Evolutionary conservation across 2,329 filamentous ascomycete genomes (phyloP), one percentile per base, ranked within the genome.

Genomic region (Fonsecaea nubica): DNA sequence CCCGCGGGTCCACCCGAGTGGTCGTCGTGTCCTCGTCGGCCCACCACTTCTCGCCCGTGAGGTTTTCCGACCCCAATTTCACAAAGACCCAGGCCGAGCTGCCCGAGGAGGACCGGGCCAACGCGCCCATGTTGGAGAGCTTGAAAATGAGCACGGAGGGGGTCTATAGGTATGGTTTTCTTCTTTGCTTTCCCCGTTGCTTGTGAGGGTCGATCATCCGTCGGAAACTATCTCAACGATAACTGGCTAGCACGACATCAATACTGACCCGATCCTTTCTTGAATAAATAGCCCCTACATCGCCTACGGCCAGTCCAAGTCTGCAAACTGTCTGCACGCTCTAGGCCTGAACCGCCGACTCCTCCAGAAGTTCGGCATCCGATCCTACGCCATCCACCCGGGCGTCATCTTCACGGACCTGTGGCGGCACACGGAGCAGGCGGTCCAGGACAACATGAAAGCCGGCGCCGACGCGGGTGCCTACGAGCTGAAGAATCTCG

Each of bases 231-330:
- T 25, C 25, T 25, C 25, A n/a, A n/a, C n/a, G n/a, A n/a, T n/a
- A n/a, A n/a, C n/a, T n/a, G n/a, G n/a, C n/a, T n/a, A n/a, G n/a
- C n/a, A n/a, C n/a, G n/a, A n/a, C n/a, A n/a, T n/a, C n/a, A 25
- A 25, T 2, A 25, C 25, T 25, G 25, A 25, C 25, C 25, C 25
- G 25, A 25, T 25, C 25, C 3, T 25, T 25, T 25, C 25, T 25
- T 1, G 25, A 1, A 0, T 25, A 25, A 25, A 25, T 25, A 25
- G 25, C 25, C 25, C 25, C 25, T 25, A 25, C 25, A 25, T 25
- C 25, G 25, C 25, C 2, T 84, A 84, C 71, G 80, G 78, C 4
- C 80, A 83, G 63, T 74, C 75, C 52, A 84, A 84, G 75, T 80
- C 79, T 2, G 82, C 81, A 12, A 81, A 81, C 59, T 78, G 83